phyloP scores from a whole-genome alignment of 257 asterid genomes.

The Nicotiana tabacum region DNA sequence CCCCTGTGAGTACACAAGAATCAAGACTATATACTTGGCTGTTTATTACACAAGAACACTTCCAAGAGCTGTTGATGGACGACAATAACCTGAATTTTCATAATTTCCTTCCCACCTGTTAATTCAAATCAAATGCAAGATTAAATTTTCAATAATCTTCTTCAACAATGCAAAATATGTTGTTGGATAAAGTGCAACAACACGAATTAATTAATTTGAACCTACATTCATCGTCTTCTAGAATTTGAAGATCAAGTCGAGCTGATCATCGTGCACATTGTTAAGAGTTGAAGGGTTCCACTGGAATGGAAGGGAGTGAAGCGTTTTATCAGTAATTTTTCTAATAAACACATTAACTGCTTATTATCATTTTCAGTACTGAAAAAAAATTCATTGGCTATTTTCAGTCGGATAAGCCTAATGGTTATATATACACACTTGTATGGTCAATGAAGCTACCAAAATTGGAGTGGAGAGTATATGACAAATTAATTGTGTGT shows the following conservation, averaged over 20 bases:
- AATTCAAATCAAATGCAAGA: neutral
- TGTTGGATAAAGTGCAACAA: neutral
- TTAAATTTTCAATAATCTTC: neutral
- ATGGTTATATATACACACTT: neutral
- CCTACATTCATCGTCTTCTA: neutral
- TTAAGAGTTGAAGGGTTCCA: constrained; percentile 23
- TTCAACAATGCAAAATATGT: neutral
- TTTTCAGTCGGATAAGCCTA: neutral
- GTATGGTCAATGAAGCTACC: too few relatives aligned
- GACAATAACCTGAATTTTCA: neutral
- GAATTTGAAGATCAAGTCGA: neutral
- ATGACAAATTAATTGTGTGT: too few relatives aligned
- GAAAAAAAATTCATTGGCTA: neutral
- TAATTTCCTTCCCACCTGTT: neutral
- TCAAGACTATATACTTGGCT: neutral
- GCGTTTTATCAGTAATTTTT: neutral
- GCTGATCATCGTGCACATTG: constrained; percentile 24
- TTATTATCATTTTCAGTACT: too few relatives aligned
- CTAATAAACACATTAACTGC: neutral
- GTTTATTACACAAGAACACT: too few relatives aligned
- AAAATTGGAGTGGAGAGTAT: too few relatives aligned
- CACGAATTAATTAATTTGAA: neutral
- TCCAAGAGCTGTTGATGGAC: too few relatives aligned
- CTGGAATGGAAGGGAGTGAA: neutral
- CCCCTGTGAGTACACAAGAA: neutral